Evolutionary conservation across 306 rosid species (phyloP), one percentile per base, ranked within the genome.

Genomic region (Fragaria ananassa): DNA sequence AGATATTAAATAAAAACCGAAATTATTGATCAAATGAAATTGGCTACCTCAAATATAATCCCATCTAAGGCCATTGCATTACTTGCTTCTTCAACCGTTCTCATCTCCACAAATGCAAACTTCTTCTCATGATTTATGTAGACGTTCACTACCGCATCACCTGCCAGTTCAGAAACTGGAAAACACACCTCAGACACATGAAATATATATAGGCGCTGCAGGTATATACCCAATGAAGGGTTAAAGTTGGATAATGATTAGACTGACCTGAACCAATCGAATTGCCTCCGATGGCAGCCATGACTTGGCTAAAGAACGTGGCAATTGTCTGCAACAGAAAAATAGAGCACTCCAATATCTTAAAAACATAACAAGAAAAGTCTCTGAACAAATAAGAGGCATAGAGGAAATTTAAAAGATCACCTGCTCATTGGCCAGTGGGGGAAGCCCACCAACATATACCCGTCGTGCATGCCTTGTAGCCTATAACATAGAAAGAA

Each of bases 51-150:
- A 82, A 91, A 91, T 83, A 88, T 77, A 31, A 89, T 91, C 83
- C 97, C 97, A 77, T 91, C 97, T 74, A 91, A 85, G 74, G 97
- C 89, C 97, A 91, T 91, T 63, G 94, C 94, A 86, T 89, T 91
- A 79, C 97, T 91, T 47, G 97, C 97, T 83, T 91, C 97, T 81
- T 91, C 97, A 75, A 91, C 95, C 14, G 95, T 86, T 85, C 97
- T 89, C 95, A 91, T 91, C 87, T 91, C 97, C 83, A 91, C 95
- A 68, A 89, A 91, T 19, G 97, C 97, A 85, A 89, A 91, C 81
- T 89, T 91, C 89, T 91, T 91, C 83, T 91, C 97, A 51, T 88
- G 95, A 86, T 91, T 91, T 73, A 91, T 91, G 78, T 89, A 91
- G 68, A 91, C 97, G 71, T 89, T 91, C 74, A 91, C 97, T 72